Evolutionary conservation across 1,284 basidiomycete genomes (phyloP).

Genomic region (Grifola frondosa): DNA sequence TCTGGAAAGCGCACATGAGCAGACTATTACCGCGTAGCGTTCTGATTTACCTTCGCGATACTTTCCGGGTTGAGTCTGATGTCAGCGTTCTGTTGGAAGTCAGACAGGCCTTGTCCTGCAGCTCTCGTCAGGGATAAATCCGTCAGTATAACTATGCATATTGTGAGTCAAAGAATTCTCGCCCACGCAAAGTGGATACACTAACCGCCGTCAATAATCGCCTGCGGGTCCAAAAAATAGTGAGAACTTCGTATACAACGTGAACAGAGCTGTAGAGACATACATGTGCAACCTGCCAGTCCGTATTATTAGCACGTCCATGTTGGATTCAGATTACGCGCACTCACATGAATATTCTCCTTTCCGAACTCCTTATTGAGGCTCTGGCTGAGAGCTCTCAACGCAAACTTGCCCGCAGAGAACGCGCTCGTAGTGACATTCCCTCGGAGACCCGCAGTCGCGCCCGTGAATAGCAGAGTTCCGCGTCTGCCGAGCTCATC

Average conservation of each 20-base stretch:
- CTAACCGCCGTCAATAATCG: conserved; percentile 40
- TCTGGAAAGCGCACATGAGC: conserved; percentile 24
- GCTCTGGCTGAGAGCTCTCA: conserved; percentile 69
- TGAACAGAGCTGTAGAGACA: background rate
- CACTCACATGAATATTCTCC: conserved; percentile 69
- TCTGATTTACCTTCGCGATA: conserved; percentile 55
- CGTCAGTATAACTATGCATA: conserved; percentile 44
- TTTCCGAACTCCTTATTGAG: conserved; percentile 78
- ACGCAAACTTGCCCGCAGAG: conserved; percentile 64
- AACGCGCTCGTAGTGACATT: conserved; percentile 64
- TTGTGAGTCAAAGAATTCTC: background rate
- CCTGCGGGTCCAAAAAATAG: conserved; percentile 11
- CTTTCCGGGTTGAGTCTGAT: conserved; percentile 55
- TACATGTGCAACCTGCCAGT: conserved; percentile 56
- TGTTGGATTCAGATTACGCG: background rate
- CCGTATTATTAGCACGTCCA: background rate
- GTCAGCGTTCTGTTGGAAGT: conserved; percentile 47
- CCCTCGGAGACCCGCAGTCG: conserved; percentile 67
- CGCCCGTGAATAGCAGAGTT: conserved; percentile 75
- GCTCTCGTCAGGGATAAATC: conserved; percentile 33
- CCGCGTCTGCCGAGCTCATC: conserved; percentile 49
- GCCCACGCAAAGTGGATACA: background rate
- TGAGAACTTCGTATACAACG: background rate
- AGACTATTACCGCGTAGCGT: no score
- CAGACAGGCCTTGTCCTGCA: conserved; percentile 26